Base-by-base conservation (phyloP, 1,284 basidiomycete species). In the Cutaneotrichosporon sp. region DNA sequence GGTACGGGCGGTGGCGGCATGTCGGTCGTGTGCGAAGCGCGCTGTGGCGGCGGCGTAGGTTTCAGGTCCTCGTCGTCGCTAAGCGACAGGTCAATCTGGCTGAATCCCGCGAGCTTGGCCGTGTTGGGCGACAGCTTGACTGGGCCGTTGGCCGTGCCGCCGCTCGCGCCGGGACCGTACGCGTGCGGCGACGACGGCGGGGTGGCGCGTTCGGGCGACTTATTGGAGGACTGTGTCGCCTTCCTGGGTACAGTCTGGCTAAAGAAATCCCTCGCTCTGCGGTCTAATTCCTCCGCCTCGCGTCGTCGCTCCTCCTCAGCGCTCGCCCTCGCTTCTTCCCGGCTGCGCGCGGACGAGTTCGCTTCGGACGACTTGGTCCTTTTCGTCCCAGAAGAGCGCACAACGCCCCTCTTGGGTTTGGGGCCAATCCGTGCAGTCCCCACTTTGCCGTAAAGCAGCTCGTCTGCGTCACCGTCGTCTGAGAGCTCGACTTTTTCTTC, bases 21-120 rank as follows among this genome's bases (percentile, higher is more conserved):
- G 33, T 49, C 44, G 15, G 34, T 20, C 21, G 18, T 35, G n/a
- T 14, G 46, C 35, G 45, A 20, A n/a, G 12, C 23, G 2, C 21
- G 17, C 14, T 23, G 36, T 18, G 43, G 23, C 14, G 44, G 14
- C 4, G 39, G 20, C 13, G 39, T 34, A 10, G 33, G 39, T 17
- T 38, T 36, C 26, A 51, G 43, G n/a, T 46, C 40, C 22, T 49
- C 47, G 21, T 51, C 54, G 20, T 49, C 49, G 45, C 39, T 39
- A 4, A 39, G 20, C 22, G 43, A 68, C 44, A 71, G 46, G 50
- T 70, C 68, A n/a, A 72, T 55, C 49, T 71, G 71, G 53, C 65
- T 67, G 58, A 74, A 74, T 0, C 69, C 74, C 8, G 62, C 72
- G 5, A 62, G 59, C 4, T 66, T 65, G 9, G 71, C 70, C 0